A percentile compares a stretch with the other conserved stretches of the same genome.
Evolutionary conservation across 352 stramenopile genomes (phyloP).

Genomic region (Phytophthora brassicae): DNA sequence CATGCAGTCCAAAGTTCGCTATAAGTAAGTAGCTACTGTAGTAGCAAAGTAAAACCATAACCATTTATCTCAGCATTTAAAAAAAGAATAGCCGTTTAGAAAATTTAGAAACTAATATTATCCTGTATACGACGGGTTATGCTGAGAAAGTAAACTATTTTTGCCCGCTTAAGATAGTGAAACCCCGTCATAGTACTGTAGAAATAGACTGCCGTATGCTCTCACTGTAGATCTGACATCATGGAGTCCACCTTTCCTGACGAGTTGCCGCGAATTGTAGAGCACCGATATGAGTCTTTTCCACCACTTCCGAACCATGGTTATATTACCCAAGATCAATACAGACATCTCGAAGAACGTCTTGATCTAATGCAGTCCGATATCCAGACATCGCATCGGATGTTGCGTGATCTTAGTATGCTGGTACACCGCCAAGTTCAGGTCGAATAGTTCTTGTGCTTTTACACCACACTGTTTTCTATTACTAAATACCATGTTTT

Average conservation of each 20-base stretch:
- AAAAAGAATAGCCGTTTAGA: too few relatives aligned
- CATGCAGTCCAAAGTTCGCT: slow-evolving; percentile 65
- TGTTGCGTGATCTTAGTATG: slow-evolving; percentile 41
- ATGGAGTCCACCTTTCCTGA: not conserved
- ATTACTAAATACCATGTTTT: not conserved
- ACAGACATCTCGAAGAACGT: slow-evolving; percentile 31
- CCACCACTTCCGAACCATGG: not conserved
- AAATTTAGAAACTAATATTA: too few relatives aligned
- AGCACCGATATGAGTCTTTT: not conserved
- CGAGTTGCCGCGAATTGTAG: not conserved
- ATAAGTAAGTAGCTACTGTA: slow-evolving; percentile 44
- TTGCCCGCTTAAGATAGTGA: not conserved
- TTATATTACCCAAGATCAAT: not conserved
- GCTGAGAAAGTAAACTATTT: not conserved
- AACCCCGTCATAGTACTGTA: not conserved
- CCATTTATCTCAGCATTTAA: too few relatives aligned
- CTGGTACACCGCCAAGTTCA: slow-evolving; percentile 40
- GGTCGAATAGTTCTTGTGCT: too few relatives aligned
- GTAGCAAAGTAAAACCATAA: too few relatives aligned
- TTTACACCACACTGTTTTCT: too few relatives aligned
- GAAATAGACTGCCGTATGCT: not conserved
- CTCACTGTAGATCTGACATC: not conserved
- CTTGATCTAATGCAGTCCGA: slow-evolving; percentile 40
- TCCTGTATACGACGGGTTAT: not conserved
- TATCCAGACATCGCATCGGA: slow-evolving; percentile 33